Evolutionary conservation across 768 basidiomycete species (phyloP).

Genomic region (Pisolithus tinctorius): DNA sequence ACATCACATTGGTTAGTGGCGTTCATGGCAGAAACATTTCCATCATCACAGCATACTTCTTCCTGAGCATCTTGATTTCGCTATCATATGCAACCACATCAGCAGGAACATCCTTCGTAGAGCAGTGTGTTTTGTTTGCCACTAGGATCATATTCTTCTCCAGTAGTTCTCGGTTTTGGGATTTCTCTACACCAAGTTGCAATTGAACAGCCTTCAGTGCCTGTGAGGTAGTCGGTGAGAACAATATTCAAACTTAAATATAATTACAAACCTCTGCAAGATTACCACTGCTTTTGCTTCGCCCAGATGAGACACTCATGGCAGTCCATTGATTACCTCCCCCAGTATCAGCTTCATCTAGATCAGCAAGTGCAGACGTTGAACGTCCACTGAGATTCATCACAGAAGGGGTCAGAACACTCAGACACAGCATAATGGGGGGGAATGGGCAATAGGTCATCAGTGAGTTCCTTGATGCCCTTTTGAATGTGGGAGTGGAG

Average conservation of each 20-base stretch:
- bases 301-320: no score
- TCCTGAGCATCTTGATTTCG: no score
- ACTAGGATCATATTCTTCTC: neutral
- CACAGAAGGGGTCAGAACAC: no score
- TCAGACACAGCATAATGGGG: no score
- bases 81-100: neutral
- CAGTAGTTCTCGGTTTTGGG: neutral
- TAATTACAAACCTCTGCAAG: neutral
- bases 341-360: neutral
- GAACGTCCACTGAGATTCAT: neutral
- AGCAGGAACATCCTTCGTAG: neutral
- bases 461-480: no score
- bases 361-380: neutral
- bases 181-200: neutral
- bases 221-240: no score
- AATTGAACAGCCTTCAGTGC: neutral
- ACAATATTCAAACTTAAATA: neutral
- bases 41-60: no score
- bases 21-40: no score
- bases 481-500: no score
- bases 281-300: neutral
- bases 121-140: neutral
- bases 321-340: neutral
- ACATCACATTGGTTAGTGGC: no score
- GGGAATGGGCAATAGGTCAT: no score